These are phyloP conservation scores for Aspergillus steynii DNA, from an alignment of 495 filamentous ascomycete species.

Conservation along the genomic window DNA sequence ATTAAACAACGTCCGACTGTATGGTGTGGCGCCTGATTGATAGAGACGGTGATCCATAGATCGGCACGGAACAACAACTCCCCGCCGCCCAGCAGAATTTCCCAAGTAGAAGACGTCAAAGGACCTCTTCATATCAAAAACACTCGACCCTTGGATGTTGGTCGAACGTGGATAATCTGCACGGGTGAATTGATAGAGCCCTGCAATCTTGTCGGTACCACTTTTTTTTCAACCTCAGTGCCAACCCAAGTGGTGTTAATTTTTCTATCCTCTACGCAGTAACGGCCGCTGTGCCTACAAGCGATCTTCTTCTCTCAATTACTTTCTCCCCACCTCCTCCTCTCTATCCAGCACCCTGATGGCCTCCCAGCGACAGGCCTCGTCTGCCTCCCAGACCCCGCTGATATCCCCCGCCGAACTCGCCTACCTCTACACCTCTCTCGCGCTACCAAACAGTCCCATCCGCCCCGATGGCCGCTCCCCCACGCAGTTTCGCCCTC, in stretches of 20 bases:
- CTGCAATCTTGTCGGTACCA: background rate
- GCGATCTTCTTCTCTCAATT: background rate
- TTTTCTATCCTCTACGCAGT: background rate
- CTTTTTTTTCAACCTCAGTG: background rate
- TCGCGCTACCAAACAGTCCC: conserved; percentile 68
- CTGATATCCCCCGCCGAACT: conserved; percentile 94
- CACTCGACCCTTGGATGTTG: background rate
- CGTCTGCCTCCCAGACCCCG: conserved; percentile 47
- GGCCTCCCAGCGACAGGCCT: conserved; percentile 45
- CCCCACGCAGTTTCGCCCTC: conserved; percentile 83
- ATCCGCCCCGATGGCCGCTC: conserved; percentile 87
- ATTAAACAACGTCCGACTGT: too few species aligned
- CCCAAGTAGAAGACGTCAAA: conserved; percentile 21
- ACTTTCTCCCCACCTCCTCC: background rate
- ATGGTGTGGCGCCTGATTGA: background rate
- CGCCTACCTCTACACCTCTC: conserved; percentile 89
- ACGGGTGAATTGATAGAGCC: background rate
- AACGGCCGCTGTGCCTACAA: background rate
- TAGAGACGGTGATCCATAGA: background rate
- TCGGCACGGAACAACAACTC: conserved; percentile 30
- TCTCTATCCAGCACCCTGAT: conserved; percentile 18
- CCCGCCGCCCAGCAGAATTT: conserved; percentile 37
- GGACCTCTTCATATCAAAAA: background rate
- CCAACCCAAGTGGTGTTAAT: background rate
- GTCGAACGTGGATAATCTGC: background rate